These are phyloP conservation scores for Candida oleophila DNA, from an alignment of 805 yeast species.

Conservation along the genomic window DNA sequence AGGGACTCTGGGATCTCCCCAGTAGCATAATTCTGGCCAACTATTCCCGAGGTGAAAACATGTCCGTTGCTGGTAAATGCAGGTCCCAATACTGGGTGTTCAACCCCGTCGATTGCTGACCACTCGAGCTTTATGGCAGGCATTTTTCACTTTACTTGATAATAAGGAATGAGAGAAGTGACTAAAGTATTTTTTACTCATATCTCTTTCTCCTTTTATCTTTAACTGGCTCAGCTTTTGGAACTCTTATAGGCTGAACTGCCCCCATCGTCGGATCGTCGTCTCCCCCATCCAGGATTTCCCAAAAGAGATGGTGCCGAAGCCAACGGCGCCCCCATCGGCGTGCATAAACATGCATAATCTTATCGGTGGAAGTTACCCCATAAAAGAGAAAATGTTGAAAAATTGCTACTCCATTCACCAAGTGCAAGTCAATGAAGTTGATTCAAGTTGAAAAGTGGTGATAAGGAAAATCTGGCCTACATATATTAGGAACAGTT, in stretches of 20 bases:
- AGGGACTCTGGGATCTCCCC: constrained; percentile 43
- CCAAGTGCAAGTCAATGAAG: too few species aligned
- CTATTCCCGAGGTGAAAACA: constrained; percentile 49
- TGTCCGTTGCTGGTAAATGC: constrained; percentile 26
- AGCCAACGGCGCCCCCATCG: constrained; percentile 1
- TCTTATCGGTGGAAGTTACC: background rate
- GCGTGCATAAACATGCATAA: background rate
- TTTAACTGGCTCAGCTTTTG: too few species aligned
- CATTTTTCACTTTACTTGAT: constrained; percentile 9
- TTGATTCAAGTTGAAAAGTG: too few species aligned
- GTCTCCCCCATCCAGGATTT: too few species aligned
- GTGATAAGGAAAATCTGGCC: too few species aligned
- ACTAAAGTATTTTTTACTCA: background rate
- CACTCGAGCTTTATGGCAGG: constrained; percentile 20
- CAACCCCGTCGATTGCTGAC: constrained; percentile 28
- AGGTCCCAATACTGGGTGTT: constrained; percentile 30
- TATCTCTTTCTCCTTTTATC: too few species aligned
- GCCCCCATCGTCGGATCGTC: background rate
- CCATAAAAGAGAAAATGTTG: background rate
- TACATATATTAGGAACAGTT: too few species aligned
- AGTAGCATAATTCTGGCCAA: constrained; percentile 40
- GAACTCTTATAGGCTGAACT: too few species aligned
- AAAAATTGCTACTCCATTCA: too few species aligned
- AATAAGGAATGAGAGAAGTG: background rate
- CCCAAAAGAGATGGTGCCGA: too few species aligned